These are phyloP conservation scores for Claviceps africana DNA, from an alignment of 2,329 filamentous ascomycete genomes.

Conservation along the genomic window DNA sequence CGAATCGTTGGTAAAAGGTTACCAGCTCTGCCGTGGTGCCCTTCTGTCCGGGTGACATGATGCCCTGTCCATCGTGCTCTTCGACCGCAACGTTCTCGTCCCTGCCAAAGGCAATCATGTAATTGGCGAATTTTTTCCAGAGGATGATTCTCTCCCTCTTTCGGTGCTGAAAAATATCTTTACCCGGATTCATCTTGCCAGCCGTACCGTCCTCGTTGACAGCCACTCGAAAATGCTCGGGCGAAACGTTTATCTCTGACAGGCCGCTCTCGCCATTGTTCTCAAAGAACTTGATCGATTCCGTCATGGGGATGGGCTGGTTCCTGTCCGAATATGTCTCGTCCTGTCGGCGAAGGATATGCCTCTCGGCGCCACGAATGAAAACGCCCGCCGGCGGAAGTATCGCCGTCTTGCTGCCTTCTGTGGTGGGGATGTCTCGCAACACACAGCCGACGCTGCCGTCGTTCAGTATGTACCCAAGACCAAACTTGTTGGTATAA, in stretches of 20 bases:
- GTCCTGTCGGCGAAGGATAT: constrained; percentile 50
- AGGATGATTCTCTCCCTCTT: constrained; percentile 52
- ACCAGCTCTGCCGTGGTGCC: constrained; percentile 43
- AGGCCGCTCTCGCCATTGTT: constrained; percentile 53
- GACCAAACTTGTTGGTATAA: constrained; percentile 74
- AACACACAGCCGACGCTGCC: constrained; percentile 64
- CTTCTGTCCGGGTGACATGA: constrained; percentile 24
- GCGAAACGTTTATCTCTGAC: constrained; percentile 47
- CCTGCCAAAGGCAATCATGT: constrained; percentile 59
- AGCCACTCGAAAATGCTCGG: constrained; percentile 44
- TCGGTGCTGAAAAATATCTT: constrained; percentile 49
- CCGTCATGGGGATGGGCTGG: constrained; percentile 50
- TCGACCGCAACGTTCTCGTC: constrained; percentile 46
- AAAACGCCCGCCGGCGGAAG: constrained; percentile 59
- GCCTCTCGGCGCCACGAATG: constrained; percentile 55
- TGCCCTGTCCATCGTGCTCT: constrained; percentile 27
- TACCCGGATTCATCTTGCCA: constrained; percentile 48
- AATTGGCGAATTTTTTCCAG: constrained; percentile 63
- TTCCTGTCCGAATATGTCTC: constrained; percentile 39
- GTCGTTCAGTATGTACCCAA: constrained; percentile 73
- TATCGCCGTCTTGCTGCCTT: constrained; percentile 34
- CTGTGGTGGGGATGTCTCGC: constrained; percentile 38
- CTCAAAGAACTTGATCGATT: constrained; percentile 57
- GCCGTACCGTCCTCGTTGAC: constrained; percentile 43
- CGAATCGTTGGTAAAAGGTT: constrained; percentile 69